Conservation (phyloP, 495 filamentous ascomycete species). For the Aspergillus biplanus region DNA sequence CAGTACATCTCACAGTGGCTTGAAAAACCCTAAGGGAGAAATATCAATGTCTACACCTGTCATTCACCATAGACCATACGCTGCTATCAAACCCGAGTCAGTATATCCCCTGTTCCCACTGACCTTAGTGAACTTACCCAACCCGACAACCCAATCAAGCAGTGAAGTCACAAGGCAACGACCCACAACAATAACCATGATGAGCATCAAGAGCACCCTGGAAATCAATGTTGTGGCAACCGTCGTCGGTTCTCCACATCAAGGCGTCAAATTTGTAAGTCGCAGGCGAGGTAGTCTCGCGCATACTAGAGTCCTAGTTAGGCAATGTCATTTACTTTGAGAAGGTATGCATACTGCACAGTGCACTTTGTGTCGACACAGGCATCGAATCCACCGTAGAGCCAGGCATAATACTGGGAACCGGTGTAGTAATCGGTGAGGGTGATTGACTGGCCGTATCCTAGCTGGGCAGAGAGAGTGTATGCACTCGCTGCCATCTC, state of each 20-base stretch:
- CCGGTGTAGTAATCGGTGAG: not conserved
- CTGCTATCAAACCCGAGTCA: too few species aligned
- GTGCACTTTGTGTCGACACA: not conserved
- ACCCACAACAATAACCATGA: not conserved
- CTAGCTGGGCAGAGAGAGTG: not conserved
- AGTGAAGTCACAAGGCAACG: not conserved
- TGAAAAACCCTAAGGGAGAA: too few species aligned
- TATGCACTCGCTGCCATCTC: not conserved
- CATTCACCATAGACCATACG: too few species aligned
- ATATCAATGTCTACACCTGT: too few species aligned
- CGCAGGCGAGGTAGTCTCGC: too few species aligned
- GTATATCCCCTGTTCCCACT: too few species aligned
- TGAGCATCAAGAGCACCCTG: not conserved
- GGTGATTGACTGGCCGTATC: not conserved
- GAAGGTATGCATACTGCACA: not conserved
- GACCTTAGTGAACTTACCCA: too few species aligned
- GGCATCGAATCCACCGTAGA: not conserved
- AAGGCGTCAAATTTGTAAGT: not conserved
- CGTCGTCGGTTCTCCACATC: not conserved
- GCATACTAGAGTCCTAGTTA: too few species aligned
- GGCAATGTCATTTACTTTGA: not conserved
- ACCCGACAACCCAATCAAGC: not conserved
- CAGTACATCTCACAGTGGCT: too few species aligned
- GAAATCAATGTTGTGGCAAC: not conserved
- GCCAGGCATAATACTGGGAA: not conserved